phyloP scores from a whole-genome alignment of 1,139 yeast genomes.

The Debaryomycetaceae sp. region DNA sequence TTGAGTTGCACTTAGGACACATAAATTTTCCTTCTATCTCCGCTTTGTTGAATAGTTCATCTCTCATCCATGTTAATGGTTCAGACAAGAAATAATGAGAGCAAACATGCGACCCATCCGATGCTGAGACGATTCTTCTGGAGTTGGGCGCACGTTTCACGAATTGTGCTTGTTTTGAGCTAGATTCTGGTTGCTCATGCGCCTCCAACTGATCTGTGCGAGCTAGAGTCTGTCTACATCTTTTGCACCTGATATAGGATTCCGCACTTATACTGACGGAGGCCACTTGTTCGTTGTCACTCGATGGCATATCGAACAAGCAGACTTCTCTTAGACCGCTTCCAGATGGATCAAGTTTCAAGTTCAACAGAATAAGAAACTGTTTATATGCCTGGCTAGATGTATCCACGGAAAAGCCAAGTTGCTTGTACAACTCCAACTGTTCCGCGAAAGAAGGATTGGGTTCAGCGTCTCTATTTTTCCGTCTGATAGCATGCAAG shows the following conservation, averaged over 20 bases:
- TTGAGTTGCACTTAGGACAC: slow-evolving; percentile 83
- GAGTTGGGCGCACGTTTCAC: slow-evolving; percentile 60
- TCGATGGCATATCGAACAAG: slow-evolving; percentile 9
- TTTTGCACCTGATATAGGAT: slow-evolving; percentile 59
- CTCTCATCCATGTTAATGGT: slow-evolving; percentile 89
- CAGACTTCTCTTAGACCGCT: slow-evolving; percentile 14
- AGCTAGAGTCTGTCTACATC: slow-evolving; percentile 62
- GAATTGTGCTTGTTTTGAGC: slow-evolving; percentile 61
- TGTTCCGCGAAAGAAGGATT: slow-evolving; percentile 76
- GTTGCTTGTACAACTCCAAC: slow-evolving; percentile 51
- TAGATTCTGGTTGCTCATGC: slow-evolving; percentile 58
- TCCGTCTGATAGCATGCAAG: slow-evolving; percentile 65
- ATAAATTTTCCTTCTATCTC: slow-evolving; percentile 80
- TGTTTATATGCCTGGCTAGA: slow-evolving; percentile 22
- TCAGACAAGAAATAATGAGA: slow-evolving; percentile 80
- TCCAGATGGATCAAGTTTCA: slow-evolving; percentile 29
- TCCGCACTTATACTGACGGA: slow-evolving; percentile 6
- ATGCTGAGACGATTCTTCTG: slow-evolving; percentile 53
- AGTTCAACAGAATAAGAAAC: slow-evolving; percentile 22
- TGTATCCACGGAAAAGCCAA: slow-evolving; percentile 26
- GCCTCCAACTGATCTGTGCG: slow-evolving; percentile 46
- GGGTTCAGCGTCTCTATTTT: slow-evolving; percentile 61
- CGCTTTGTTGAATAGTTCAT: slow-evolving; percentile 60
- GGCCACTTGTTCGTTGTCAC: not conserved
- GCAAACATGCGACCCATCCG: slow-evolving; percentile 58